Evolutionary conservation across 2,329 filamentous ascomycete species (phyloP), one percentile per base, ranked within the genome.

Genomic region (Aspergillus pseudoterreus): DNA sequence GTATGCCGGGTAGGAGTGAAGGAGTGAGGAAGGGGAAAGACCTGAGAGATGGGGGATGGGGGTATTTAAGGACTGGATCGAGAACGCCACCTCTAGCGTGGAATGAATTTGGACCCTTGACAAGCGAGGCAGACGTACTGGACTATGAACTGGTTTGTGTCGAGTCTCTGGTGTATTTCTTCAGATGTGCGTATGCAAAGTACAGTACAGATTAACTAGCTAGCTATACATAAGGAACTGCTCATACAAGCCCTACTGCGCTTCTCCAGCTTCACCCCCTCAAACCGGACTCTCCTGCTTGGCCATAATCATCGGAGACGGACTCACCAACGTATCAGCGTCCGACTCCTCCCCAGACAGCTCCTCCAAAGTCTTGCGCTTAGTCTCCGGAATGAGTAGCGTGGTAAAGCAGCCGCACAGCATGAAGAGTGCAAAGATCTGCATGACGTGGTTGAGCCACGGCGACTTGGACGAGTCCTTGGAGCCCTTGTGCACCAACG

Each of bases 341-440:
- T 30, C 27, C 27, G 21, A 5, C 0, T 81, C 75, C 67, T 90
- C 86, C 9, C 85, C 85, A 1, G 84, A 80, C 14, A 90, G 72
- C 57, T 85, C 81, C 65, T 90, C 89, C 39, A 94, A 75, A 0
- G 87, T 90, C 67, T 83, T 78, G 1, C 86, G 80, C 73, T 87
- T 90, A 0, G 86, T 91, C 72, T 91, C 88, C 0, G 87, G 87
- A 19, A 92, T 84, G n/a, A 92, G 72, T 3, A 91, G 73, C 1
- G 85, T 84, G 2, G 83, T 82, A 43, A 89, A 70, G 43, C 82
- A 80, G 33, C 89, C 89, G 47, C 81, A 79, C 5, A 92, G 76
- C 88, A 91, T 92, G 75, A 92, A 91, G 9, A 90, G 76, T 0
- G 87, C 86, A 68, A 89, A 91, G 35, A 91, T 86, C 66, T 90